Evolutionary conservation across 805 yeast genomes (phyloP), one percentile per base, ranked within the genome.

Genomic region (Lipomyces yamanashiensis): DNA sequence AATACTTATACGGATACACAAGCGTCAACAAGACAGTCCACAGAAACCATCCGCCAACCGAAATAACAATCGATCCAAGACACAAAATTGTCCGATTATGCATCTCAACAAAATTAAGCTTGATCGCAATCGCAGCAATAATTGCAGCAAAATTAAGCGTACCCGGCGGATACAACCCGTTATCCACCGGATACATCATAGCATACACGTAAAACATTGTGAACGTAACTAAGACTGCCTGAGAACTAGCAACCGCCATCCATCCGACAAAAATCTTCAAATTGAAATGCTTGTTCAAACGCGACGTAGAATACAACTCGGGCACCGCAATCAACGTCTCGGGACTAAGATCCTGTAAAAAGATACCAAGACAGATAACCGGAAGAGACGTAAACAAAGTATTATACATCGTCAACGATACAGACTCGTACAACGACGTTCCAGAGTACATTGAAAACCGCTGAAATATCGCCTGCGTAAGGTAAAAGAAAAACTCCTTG

Each of bases 341-440:
- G 0, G 98, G 96, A 54, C 86, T 82, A 73, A 95, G 80, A 72
- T 95, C 99, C 73, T 88, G 89, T 71, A 93, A 97, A 76, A 95
- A 88, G 85, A 92, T 90, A n/a, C 99, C 99, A 58, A 95, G 80
- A 72, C 96, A 89, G 44, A 95, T 76, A 1, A 95, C 98, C 0
- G 97, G 92, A 56, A 95, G 79, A 0, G 97, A 90, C 0, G 99
- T 93, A 78, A 95, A 96, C 66, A 95, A 81, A 0, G 99, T 96
- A 74, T 95, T 96, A 79, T 89, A 95, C 98, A 96, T 92, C 0
- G 98, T 90, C 64, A 95, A 81, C 1, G 98, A 92, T 97, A 98
- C 92, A 47, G 93, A 87, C 73, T 96, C 99, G 75, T 90, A 95
- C 69, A 93, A 75, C 0, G 98, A 91, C 0, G 97, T 87, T 1